phyloP scores from a whole-genome alignment of 306 rosid species.

The Vicia faba region DNA sequence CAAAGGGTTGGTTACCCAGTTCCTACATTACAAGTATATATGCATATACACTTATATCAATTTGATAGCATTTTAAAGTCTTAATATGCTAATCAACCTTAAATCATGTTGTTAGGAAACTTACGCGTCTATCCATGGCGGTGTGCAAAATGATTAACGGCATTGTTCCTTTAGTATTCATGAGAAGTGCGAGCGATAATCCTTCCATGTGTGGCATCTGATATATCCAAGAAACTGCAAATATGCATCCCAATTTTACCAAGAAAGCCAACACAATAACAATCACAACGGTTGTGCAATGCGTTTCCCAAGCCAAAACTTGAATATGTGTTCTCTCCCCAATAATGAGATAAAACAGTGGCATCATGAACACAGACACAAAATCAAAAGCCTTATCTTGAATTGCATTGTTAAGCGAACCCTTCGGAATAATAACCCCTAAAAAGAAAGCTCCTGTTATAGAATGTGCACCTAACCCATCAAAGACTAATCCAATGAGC shows the following conservation, averaged over 20 bases:
- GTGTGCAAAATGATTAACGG: conserved; percentile 34
- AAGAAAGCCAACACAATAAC: conserved; percentile 37
- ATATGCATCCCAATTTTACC: conserved; percentile 33
- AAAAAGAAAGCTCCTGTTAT: conserved; percentile 43
- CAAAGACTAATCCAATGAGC: conserved; percentile 26
- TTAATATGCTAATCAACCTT: not conserved
- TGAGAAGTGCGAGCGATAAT: conserved; percentile 43
- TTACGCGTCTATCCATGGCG: conserved; percentile 47
- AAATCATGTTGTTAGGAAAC: conserved; percentile 16
- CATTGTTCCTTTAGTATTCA: conserved; percentile 49
- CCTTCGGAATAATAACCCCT: conserved; percentile 43
- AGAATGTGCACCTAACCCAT: conserved; percentile 43
- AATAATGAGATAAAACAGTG: conserved; percentile 34
- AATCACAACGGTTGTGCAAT: conserved; percentile 11
- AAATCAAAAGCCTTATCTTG: conserved; percentile 45
- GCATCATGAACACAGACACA: conserved; percentile 44
- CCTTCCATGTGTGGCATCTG: conserved; percentile 40
- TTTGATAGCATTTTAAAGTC: not conserved
- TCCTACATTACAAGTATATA: conserved; percentile 32
- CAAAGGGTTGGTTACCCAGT: conserved; percentile 30
- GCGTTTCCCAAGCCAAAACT: not conserved
- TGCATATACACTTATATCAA: not conserved
- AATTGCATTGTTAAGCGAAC: conserved; percentile 34
- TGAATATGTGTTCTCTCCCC: conserved; percentile 35
- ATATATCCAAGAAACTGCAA: conserved; percentile 12